Evolutionary conservation across 2,329 filamentous ascomycete species (phyloP).

Genomic region (Ceratocystis smalleyi): DNA sequence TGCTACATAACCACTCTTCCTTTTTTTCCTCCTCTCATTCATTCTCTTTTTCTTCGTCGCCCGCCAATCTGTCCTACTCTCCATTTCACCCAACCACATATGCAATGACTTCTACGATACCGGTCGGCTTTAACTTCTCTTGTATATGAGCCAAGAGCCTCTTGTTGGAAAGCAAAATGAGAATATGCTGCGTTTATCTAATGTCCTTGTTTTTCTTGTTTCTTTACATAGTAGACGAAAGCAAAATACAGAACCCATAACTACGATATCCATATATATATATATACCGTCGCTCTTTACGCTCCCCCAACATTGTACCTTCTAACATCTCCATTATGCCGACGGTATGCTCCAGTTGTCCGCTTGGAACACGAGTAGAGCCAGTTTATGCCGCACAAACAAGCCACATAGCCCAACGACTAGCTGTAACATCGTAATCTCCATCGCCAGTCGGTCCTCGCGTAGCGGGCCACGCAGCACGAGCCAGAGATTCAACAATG

Average conservation of each 20-base stretch:
- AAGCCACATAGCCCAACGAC: constrained; percentile 64
- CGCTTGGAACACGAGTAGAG: constrained; percentile 73
- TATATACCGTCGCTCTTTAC: no score
- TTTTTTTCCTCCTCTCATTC: background rate
- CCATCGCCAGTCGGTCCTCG: constrained; percentile 67
- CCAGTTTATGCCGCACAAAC: constrained; percentile 71
- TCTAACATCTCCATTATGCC: background rate
- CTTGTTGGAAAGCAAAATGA: background rate
- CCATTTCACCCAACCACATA: background rate
- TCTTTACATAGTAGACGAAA: background rate
- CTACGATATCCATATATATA: background rate
- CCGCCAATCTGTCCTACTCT: background rate
- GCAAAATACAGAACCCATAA: background rate
- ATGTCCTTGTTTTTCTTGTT: background rate
- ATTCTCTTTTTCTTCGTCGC: background rate
- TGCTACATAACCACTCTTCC: background rate
- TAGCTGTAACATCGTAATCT: constrained; percentile 66
- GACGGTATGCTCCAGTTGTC: constrained; percentile 45
- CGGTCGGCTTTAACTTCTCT: background rate
- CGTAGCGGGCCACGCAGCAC: constrained; percentile 86
- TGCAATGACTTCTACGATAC: background rate
- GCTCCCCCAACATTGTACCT: background rate
- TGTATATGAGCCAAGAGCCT: background rate
- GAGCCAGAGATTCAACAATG: constrained; percentile 87
- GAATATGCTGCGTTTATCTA: background rate